Evolutionary conservation across 2,329 filamentous ascomycete genomes (phyloP).

Genomic region (Trichoderma citrinoviride): DNA sequence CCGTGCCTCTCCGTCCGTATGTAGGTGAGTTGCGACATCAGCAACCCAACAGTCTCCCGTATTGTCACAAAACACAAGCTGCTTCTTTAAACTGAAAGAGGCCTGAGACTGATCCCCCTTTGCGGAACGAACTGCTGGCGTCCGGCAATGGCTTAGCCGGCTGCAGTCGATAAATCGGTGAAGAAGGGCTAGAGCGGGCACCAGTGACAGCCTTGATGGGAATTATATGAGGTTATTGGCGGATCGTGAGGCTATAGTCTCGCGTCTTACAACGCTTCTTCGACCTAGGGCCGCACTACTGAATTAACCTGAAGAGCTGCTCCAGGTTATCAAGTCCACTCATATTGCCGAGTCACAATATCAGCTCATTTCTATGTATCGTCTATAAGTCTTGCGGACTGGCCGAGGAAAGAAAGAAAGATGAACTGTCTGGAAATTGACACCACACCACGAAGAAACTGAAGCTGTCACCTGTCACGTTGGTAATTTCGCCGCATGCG

Average conservation of each 20-base stretch:
- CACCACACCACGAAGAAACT: not conserved
- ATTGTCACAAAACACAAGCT: not conserved
- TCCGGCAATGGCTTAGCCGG: not conserved
- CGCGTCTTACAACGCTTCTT: constrained; percentile 1
- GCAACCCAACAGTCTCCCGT: not conserved
- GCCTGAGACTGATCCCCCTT: not conserved
- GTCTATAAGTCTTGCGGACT: not conserved
- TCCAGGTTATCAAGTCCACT: not conserved
- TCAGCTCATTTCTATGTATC: not conserved
- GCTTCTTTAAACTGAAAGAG: not conserved
- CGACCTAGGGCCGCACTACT: constrained; percentile 12
- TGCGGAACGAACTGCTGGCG: not conserved
- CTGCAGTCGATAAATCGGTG: not conserved
- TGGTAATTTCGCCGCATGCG: not conserved
- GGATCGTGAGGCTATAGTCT: constrained; percentile 9
- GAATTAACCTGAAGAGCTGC: not conserved
- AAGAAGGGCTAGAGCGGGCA: not conserved
- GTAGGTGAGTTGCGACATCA: not conserved
- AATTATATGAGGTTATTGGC: not conserved
- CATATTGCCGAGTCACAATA: not conserved
- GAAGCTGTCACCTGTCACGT: constrained; percentile 6
- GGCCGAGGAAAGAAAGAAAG: not conserved
- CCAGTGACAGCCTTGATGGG: not conserved
- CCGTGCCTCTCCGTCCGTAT: not conserved
- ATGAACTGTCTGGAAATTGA: not conserved